These are phyloP conservation scores for Grosmannia huntii DNA, from an alignment of 2,329 filamentous ascomycete species.

Conservation along the genomic window DNA sequence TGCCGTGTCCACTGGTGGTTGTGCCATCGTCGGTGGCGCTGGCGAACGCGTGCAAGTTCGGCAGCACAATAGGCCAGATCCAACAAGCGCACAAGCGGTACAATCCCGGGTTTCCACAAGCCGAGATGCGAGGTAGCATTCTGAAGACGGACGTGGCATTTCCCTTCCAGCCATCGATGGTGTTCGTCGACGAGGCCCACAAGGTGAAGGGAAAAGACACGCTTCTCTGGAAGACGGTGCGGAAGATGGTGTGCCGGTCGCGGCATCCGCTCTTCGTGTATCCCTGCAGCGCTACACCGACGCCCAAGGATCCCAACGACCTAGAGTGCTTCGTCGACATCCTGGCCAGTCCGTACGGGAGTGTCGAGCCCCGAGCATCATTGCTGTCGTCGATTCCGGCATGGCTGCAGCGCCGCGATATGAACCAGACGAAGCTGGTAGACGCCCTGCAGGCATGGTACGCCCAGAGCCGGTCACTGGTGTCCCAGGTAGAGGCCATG, in stretches of 20 bases:
- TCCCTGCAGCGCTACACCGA: constrained; percentile 1
- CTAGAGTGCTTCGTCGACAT: not conserved
- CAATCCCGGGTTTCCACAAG: not conserved
- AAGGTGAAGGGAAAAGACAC: constrained; percentile 1
- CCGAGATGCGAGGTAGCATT: not conserved
- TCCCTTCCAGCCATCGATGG: constrained; percentile 2
- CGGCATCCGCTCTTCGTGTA: not conserved
- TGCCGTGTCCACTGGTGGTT: not conserved
- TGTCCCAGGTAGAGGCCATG: not conserved
- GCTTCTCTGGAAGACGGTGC: not conserved
- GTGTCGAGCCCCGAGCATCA: not conserved
- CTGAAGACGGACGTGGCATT: not conserved
- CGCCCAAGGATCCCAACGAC: not conserved
- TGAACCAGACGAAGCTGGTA: not conserved
- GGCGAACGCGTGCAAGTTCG: not conserved
- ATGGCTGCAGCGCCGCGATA: not conserved
- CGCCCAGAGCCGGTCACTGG: not conserved
- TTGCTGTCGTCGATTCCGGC: not conserved
- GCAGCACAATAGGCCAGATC: not conserved
- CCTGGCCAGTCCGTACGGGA: not conserved
- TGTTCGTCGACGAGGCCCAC: not conserved
- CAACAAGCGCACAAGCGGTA: not conserved
- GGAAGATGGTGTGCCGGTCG: not conserved
- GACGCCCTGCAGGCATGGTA: not conserved
- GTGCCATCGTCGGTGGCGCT: not conserved